Percentiles rank a stretch among this genome's conserved stretches.
These are phyloP conservation scores for Penicillium verrucosum DNA, from an alignment of 2,329 filamentous ascomycete species.

Conservation along the genomic window DNA sequence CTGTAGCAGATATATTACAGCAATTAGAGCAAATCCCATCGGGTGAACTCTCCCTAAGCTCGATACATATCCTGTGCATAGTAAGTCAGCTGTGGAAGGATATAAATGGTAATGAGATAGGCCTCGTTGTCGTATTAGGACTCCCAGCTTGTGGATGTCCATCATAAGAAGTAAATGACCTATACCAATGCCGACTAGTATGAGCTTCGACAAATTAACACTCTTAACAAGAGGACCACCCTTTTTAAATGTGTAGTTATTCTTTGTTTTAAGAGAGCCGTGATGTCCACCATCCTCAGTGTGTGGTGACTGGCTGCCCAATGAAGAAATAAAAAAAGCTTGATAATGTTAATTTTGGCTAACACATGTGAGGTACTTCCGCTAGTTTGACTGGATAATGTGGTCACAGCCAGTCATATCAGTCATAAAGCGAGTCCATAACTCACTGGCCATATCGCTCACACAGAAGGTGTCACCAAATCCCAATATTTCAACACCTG, in stretches of 20 bases:
- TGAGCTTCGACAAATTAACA: neutral
- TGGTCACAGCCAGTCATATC: constrained; percentile 26
- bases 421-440: constrained; percentile 45
- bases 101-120: neutral
- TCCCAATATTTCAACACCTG: neutral
- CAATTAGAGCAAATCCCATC: neutral
- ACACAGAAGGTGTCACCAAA: constrained; percentile 27
- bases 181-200: neutral
- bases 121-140: neutral
- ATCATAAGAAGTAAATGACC: neutral
- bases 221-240: no score
- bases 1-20: neutral
- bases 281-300: neutral
- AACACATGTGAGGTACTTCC: neutral
- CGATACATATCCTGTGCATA: neutral
- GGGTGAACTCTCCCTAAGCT: neutral
- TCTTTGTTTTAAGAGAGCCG: no score
- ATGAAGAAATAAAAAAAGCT: neutral
- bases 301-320: neutral
- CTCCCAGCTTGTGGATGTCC: neutral
- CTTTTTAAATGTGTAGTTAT: no score
- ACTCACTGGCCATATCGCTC: constrained; percentile 65
- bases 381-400: constrained; percentile 23
- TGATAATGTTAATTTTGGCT: neutral
- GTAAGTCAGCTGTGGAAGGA: neutral